Base-by-base conservation (phyloP, 345 rosid species). In the Litchi chinensis region DNA sequence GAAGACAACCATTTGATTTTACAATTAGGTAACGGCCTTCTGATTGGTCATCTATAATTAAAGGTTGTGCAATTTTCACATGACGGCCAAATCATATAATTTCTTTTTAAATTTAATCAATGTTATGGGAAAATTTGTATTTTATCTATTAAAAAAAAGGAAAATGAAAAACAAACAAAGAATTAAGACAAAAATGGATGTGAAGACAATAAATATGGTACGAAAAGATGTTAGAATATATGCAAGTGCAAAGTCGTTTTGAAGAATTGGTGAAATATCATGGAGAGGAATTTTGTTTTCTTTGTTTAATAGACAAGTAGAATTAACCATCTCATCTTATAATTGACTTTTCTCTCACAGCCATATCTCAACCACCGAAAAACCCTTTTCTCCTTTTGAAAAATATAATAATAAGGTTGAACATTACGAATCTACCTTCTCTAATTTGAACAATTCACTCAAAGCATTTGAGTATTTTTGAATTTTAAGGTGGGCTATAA, bases 301-400 rank as follows among this genome's bases (percentile, higher is more conserved):
- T 18, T 22, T 50, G 43, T 15, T 62, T 39, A 50, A 13, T 3
- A 8, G 44, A 40, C 16, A 40, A 75, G 21, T 21, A 37, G 56
- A 22, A 65, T 65, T 56, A 41, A 68, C 48, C 78, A 50, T 72
- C 76, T 44, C 48, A 74, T 70, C 79, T 44, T 50, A 59, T 40
- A 72, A 80, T 80, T 75, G 84, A 84, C 84, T 75, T 79, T 63
- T 68, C 48, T 68, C 48, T 57, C 16, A 68, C 66, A 74, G 75
- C 75, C 74, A 76, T 46, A 7, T 73, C 56, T 19, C 85, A 79
- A 77, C 84, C 46, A 54, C 81, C 24, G 1, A 48, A 19, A 46
- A 37, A 68, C 50, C 71, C 26, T 4, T 74, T 40, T 74, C 54
- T 50, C 15, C 48, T 70, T 57, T 63, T 59, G 44, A 32, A 68